A percentile compares a stretch with the other conserved stretches of the same genome.
Evolutionary conservation across 495 filamentous ascomycete species (phyloP).

Genomic region (Penicillium lagena): DNA sequence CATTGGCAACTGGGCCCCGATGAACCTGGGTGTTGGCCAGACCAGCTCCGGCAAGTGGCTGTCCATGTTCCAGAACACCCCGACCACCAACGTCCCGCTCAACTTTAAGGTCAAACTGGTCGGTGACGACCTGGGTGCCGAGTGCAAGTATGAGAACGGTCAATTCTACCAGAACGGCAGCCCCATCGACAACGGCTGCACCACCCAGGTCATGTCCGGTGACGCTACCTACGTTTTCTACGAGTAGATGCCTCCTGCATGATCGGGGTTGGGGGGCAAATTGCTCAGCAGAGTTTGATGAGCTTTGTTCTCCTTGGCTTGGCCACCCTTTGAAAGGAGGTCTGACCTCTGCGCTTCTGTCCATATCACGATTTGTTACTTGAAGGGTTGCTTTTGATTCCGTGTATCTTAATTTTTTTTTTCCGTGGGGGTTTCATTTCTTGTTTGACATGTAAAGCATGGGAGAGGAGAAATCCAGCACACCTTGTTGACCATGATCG

Average conservation of each 20-base stretch:
- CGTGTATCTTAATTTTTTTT: conserved; percentile 33
- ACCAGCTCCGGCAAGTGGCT: conserved; percentile 63
- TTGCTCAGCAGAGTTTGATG: conserved; percentile 3
- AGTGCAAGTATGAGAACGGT: conserved; percentile 68
- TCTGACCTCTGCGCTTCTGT: conserved; percentile 18
- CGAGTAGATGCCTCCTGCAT: conserved; percentile 11
- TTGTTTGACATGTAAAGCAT: conserved; percentile 24
- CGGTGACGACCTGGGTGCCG: conserved; percentile 56
- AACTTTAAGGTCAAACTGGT: conserved; percentile 68
- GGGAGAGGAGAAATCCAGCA: conserved; percentile 17
- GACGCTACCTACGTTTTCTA: conserved; percentile 40
- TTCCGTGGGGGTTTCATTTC: conserved; percentile 14
- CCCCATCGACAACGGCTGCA: conserved; percentile 55
- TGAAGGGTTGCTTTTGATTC: conserved; percentile 23
- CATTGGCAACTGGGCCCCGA: conserved; percentile 84
- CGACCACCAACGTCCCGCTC: conserved; percentile 54
- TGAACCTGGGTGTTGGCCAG: conserved; percentile 79
- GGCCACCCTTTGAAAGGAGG: neutral
- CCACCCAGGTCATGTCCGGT: conserved; percentile 43
- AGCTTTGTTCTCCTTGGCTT: conserved; percentile 9
- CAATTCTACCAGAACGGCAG: conserved; percentile 38
- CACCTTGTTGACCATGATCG: conserved; percentile 21
- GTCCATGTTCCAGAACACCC: conserved; percentile 70
- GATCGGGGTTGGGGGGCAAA: neutral
- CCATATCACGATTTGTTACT: conserved; percentile 22